Percentiles rank a stretch among this genome's conserved stretches.
phyloP scores from a whole-genome alignment of 768 basidiomycete genomes.

The Daedaleopsis nitida region DNA sequence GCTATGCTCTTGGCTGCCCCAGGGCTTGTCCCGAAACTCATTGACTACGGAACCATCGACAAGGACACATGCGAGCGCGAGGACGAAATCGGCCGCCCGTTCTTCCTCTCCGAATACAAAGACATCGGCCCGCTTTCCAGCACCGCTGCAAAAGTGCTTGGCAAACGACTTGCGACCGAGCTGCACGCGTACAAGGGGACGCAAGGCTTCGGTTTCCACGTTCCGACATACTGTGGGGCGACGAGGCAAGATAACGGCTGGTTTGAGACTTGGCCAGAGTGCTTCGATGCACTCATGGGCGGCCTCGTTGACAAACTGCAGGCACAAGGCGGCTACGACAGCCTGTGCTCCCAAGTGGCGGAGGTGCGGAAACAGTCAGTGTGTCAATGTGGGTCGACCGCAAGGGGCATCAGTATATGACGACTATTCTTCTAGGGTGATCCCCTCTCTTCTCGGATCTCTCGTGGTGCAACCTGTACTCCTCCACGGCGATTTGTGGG shows the following conservation, averaged over 20 bases:
- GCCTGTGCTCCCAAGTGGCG: slow-evolving; percentile 54
- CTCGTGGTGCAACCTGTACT: slow-evolving; percentile 66
- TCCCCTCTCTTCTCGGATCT: slow-evolving; percentile 65
- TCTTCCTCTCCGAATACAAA: slow-evolving; percentile 78
- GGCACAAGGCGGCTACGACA: slow-evolving; percentile 41
- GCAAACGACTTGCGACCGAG: slow-evolving; percentile 64
- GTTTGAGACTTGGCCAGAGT: slow-evolving; percentile 71
- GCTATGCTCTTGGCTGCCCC: slow-evolving; percentile 68
- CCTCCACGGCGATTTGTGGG: slow-evolving; percentile 83
- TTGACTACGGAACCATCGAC: slow-evolving; percentile 48
- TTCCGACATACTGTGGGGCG: slow-evolving; percentile 77
- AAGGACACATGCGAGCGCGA: slow-evolving; percentile 28
- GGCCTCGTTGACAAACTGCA: slow-evolving; percentile 54
- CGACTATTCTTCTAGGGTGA: slow-evolving; percentile 47
- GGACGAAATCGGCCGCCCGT: slow-evolving; percentile 46
- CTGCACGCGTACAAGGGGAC: slow-evolving; percentile 58
- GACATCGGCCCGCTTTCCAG: slow-evolving; percentile 50
- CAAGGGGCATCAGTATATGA: not conserved
- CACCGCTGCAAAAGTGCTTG: slow-evolving; percentile 51
- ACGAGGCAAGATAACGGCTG: slow-evolving; percentile 75
- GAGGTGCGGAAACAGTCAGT: slow-evolving; percentile 50
- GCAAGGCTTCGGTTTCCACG: slow-evolving; percentile 66
- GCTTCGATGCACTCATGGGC: slow-evolving; percentile 62
- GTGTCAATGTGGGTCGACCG: not conserved
- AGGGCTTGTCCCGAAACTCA: slow-evolving; percentile 59